Evolutionary conservation across 345 rosid genomes (phyloP).

Genomic region (Salix arbutifolia): DNA sequence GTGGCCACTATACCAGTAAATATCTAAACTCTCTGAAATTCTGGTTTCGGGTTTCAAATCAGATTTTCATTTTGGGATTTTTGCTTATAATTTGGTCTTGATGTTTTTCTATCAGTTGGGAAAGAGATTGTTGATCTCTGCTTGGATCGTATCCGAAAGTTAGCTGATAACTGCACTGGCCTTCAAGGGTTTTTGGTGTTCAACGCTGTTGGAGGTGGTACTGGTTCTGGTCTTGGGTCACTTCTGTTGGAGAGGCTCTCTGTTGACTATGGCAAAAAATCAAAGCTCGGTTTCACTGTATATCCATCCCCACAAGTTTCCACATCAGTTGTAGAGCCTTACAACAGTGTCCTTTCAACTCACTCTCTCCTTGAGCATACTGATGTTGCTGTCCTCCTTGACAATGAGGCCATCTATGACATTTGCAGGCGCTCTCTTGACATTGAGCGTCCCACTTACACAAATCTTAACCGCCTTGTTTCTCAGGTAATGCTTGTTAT

Average conservation of each 20-base stretch:
- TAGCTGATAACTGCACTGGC: slow-evolving; percentile 26
- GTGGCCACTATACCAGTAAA: slow-evolving; percentile 26
- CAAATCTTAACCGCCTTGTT: slow-evolving; percentile 23
- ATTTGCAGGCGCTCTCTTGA: slow-evolving; percentile 26
- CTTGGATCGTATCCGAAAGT: slow-evolving; percentile 26
- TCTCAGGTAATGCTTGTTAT: slow-evolving; percentile 14
- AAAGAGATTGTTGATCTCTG: slow-evolving; percentile 29
- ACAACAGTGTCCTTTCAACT: slow-evolving; percentile 23
- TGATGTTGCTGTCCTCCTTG: slow-evolving; percentile 19
- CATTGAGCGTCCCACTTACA: slow-evolving; percentile 27
- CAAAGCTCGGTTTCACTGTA: slow-evolving; percentile 24
- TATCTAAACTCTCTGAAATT: too few relatives aligned
- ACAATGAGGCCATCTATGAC: slow-evolving; percentile 26
- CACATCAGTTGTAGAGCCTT: slow-evolving; percentile 25
- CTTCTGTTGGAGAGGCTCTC: slow-evolving; percentile 24
- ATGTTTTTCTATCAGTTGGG: slow-evolving; percentile 9
- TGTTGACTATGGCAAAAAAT: slow-evolving; percentile 9
- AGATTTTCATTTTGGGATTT: neutral
- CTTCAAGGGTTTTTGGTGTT: slow-evolving; percentile 26
- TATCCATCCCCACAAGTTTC: slow-evolving; percentile 25
- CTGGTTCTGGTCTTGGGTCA: slow-evolving; percentile 26
- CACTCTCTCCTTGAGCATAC: slow-evolving; percentile 26
- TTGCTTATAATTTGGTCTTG: neutral
- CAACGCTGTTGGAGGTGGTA: slow-evolving; percentile 28
- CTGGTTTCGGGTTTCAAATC: neutral